A percentile compares a stretch with the other conserved stretches of the same genome.
Conservation (phyloP, 768 basidiomycete genomes). For the Erythrobasidium yunnanense region DNA sequence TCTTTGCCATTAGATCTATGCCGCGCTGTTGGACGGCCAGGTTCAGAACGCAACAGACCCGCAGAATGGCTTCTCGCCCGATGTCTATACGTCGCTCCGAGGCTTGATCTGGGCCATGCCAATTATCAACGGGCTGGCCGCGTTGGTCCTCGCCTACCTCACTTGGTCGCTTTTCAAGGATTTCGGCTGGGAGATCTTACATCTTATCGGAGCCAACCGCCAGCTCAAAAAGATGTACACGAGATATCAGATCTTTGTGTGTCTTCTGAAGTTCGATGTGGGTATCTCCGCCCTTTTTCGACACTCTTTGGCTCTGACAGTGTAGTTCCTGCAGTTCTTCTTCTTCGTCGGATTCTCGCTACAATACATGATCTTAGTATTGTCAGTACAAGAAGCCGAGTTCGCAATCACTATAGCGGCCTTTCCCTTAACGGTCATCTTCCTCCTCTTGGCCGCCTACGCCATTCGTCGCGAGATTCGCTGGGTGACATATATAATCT, state of each 20-base stretch:
- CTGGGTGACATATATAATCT: constrained; percentile 19
- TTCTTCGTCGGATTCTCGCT: constrained; percentile 31
- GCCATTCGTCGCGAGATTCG: constrained; percentile 20
- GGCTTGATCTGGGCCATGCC: constrained; percentile 27
- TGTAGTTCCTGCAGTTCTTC: constrained; percentile 26
- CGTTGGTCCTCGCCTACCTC: constrained; percentile 20
- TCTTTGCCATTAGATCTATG: constrained; percentile 6
- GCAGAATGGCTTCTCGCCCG: constrained; percentile 3
- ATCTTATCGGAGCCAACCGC: constrained; percentile 20
- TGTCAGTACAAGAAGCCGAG: constrained; percentile 23
- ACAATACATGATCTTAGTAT: constrained; percentile 29
- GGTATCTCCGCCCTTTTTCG: too few species aligned
- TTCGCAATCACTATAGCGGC: constrained; percentile 25
- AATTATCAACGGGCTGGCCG: constrained; percentile 16
- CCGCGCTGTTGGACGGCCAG: constrained; percentile 21
- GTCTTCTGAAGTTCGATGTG: constrained; percentile 30
- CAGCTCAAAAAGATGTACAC: constrained; percentile 22
- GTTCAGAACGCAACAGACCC: constrained; percentile 17
- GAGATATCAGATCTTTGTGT: constrained; percentile 27
- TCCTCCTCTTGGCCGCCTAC: constrained; percentile 14
- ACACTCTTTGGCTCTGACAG: neutral
- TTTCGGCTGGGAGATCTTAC: constrained; percentile 28
- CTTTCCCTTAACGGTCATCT: constrained; percentile 21
- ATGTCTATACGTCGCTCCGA: constrained; percentile 4
- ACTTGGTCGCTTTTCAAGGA: constrained; percentile 21